phyloP scores from a whole-genome alignment of 1,284 basidiomycete species.

The Garcileccinum viscosum region DNA sequence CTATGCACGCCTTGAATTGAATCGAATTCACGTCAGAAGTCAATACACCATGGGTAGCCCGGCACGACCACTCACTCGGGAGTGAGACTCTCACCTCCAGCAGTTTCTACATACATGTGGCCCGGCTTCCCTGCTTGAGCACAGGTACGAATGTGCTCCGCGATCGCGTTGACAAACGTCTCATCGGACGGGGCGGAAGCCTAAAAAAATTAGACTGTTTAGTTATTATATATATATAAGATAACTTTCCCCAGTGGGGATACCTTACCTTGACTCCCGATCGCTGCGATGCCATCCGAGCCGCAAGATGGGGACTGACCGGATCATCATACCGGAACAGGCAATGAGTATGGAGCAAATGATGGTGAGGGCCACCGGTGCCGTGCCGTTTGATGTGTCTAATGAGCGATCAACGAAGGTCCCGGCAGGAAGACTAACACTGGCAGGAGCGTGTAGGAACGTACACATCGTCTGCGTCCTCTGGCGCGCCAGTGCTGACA shows the following conservation, averaged over 20 bases:
- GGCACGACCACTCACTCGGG: slow-evolving; percentile 16
- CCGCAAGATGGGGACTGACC: slow-evolving; percentile 93
- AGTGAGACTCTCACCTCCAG: slow-evolving; percentile 74
- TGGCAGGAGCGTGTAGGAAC: slow-evolving; percentile 28
- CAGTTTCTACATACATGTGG: slow-evolving; percentile 91
- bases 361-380: slow-evolving; percentile 39
- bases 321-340: slow-evolving; percentile 88
- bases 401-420: slow-evolving; percentile 7
- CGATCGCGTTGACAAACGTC: slow-evolving; percentile 73
- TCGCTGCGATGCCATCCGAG: slow-evolving; percentile 59
- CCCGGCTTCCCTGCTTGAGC: slow-evolving; percentile 47
- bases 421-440: neutral
- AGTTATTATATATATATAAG: too few relatives aligned
- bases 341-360: slow-evolving; percentile 69
- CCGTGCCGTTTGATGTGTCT: slow-evolving; percentile 78
- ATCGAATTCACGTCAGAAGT: slow-evolving; percentile 9
- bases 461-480: slow-evolving; percentile 84
- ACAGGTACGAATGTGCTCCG: slow-evolving; percentile 63
- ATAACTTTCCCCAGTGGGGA: neutral
- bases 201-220: slow-evolving; percentile 20
- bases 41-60: neutral
- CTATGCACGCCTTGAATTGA: slow-evolving; percentile 85
- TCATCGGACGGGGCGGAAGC: slow-evolving; percentile 59
- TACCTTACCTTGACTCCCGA: slow-evolving; percentile 33
- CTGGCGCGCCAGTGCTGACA: slow-evolving; percentile 84